A percentile compares a stretch with the other conserved stretches of the same genome.
phyloP scores from a whole-genome alignment of 768 basidiomycete species.

The Cytidiella melzeri region DNA sequence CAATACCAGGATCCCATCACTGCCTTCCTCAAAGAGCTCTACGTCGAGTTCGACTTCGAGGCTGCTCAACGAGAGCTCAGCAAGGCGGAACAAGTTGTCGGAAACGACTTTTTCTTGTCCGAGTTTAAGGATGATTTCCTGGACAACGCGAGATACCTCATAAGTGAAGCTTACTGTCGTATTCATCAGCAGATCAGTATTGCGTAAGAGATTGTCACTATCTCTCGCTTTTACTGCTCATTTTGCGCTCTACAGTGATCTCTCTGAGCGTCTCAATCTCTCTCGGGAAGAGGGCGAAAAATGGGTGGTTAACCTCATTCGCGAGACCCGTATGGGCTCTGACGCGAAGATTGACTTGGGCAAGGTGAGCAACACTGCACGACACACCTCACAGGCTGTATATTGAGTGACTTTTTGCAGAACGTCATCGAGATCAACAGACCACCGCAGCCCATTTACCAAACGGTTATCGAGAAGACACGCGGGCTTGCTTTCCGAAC shows the following conservation, averaged over 20 bases:
- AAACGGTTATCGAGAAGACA: constrained; percentile 92
- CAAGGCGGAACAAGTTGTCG: constrained; percentile 75
- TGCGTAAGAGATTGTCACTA: constrained; percentile 41
- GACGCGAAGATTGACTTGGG: constrained; percentile 98
- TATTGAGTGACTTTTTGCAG: constrained; percentile 33
- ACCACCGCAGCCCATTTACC: constrained; percentile 84
- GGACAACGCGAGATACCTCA: constrained; percentile 93
- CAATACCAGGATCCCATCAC: constrained; percentile 95
- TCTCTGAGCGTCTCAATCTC: constrained; percentile 90
- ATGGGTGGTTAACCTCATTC: constrained; percentile 99
- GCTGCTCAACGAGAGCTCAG: constrained; percentile 81
- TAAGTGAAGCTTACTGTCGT: constrained; percentile 96
- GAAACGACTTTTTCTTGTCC: constrained; percentile 90
- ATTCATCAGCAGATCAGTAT: constrained; percentile 94
- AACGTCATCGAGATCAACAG: constrained; percentile 96
- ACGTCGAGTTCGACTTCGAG: constrained; percentile 94
- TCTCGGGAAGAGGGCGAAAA: constrained; percentile 96
- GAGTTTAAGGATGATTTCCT: constrained; percentile 91
- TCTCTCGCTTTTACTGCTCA: background rate
- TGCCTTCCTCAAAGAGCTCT: constrained; percentile 87
- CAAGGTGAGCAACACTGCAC: constrained; percentile 49
- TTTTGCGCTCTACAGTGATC: constrained; percentile 48
- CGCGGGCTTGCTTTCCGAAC: constrained; percentile 88
- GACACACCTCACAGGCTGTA: background rate
- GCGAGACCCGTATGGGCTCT: constrained; percentile 93